Base-by-base conservation (phyloP, 257 asterid species). In the Linaria vulgaris region DNA sequence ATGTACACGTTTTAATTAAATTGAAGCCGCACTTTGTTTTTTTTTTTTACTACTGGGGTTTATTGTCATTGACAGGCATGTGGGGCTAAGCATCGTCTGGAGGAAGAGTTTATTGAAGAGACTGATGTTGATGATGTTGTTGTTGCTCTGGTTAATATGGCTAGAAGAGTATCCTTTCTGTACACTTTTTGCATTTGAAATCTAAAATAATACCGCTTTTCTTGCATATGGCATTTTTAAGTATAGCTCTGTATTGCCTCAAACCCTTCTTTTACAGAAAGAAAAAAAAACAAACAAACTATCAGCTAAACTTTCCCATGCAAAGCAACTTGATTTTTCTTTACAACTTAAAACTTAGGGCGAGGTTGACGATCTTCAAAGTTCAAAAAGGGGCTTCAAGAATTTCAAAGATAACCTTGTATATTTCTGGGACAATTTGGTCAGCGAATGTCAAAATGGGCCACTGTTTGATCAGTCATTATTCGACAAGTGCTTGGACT, bases 321-420 rank as follows among this genome's bases (percentile, higher is more conserved):
- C 58, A 45, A 37, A 64, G 48, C 20, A 22, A 72, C 43, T 10
- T 48, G 59, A 50, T 75, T 81, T 83, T 69, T 44, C 90, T 83
- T 76, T 69, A 83, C 88, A 71, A 48, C 34, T 56, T 66, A 60
- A 57, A 61, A 62, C 56, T 34, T 73, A 94, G 97, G 96, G 97
- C 63, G 96, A 85, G 63, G 79, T 85, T 73, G 99, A 94, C 80
- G 99, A 94, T 78, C 88, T 82, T 75, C 99, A 90, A 71, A 86
- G 76, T 80, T 87, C 97, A 51, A 94, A 90, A 78, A 80, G 88
- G 75, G 95, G 74, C 77, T 87, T 85, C 81, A 90, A 85, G 81
- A 82, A 77, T 79, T 90, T 94, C 79, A 94, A 86, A 87, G 97
- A 90, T 31, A 94, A 90, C 71, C 96, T 90, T 48, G 54, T 85